These are phyloP conservation scores for Pistacia vera DNA, from an alignment of 345 rosid species.

Conservation along the genomic window DNA sequence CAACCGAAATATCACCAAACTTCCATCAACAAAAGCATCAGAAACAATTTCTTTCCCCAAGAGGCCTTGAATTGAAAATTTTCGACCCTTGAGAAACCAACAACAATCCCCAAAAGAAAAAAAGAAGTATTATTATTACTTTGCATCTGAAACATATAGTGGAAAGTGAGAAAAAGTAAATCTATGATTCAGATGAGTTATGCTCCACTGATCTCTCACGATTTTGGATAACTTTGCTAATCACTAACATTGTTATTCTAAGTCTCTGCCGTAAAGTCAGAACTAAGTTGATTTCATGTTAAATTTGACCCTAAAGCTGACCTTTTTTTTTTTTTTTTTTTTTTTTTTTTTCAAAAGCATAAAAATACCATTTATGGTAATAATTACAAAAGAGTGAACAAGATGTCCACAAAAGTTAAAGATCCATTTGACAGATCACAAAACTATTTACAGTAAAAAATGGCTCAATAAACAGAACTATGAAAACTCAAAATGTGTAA, in stretches of 20 bases:
- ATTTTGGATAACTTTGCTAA: not conserved
- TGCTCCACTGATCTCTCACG: not conserved
- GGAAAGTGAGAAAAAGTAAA: conserved; percentile 4
- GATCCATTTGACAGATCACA: too few relatives aligned
- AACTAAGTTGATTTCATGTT: not conserved
- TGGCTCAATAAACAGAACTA: too few relatives aligned
- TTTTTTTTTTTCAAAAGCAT: too few relatives aligned
- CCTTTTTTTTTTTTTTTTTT: too few relatives aligned
- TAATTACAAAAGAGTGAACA: too few relatives aligned
- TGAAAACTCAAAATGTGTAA: too few relatives aligned
- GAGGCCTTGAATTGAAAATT: conserved; percentile 87
- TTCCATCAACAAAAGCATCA: conserved; percentile 60
- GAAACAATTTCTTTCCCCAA: conserved; percentile 64
- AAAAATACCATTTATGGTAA: too few relatives aligned
- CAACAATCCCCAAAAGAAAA: conserved; percentile 5
- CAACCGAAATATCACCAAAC: conserved; percentile 82
- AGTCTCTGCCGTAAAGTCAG: not conserved
- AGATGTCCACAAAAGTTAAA: too few relatives aligned
- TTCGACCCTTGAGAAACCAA: conserved; percentile 60
- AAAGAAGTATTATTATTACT: not conserved
- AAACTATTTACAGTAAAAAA: too few relatives aligned
- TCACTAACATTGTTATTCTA: not conserved
- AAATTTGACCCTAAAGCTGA: not conserved
- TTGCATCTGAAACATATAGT: not conserved
- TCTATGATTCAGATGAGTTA: not conserved